Evolutionary conservation across 2,329 filamentous ascomycete genomes (phyloP), one percentile per base, ranked within the genome.

Genomic region (Beauveria rudraprayagi): DNA sequence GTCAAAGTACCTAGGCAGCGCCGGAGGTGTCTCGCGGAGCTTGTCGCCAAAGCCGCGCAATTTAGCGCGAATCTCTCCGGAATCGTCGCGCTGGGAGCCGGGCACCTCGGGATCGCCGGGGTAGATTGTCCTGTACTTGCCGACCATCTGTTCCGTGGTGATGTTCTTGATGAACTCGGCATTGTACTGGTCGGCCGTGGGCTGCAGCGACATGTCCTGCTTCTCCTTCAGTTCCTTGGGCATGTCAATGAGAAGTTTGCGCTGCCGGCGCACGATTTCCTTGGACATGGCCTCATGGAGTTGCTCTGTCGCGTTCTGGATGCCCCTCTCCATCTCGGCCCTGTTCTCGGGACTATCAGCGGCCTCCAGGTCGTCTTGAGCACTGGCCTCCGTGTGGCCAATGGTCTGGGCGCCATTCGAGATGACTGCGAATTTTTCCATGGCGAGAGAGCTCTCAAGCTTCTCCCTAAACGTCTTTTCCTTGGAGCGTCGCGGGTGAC

Each of bases 341-440:
- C 53, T 51, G 5, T 37, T 17, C 30, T 52, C 47, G n/a, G 44
- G 28, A 16, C 24, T 24, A 28, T 9, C 34, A 30, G 17, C 17
- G 11, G 30, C 56, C 19, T 41, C 47, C 17, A 26, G 30, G 19
- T 43, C 56, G 16, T 44, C 44, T 16, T 40, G 44, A 40, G 47
- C 48, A 28, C 48, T 51, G 22, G 48, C 48, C 10, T 8, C 5
- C 8, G 48, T 22, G n/a, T 41, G 28, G 7, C 56, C 56, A 26
- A 60, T 60, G 2, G 56, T 52, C 22, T 60, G 56, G 7, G 56
- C 56, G 17, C 56, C 56, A 9, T 52, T 28, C 14, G 56, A 60
- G 6, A 60, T 46, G 16, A 60, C 34, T 3, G 47, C 44, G 3
- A 60, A 30, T 10, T 48, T 10, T 48, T 60, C 56, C 19, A 51